Evolutionary conservation across 164 flowering plant species (phyloP).

Genomic region (Euptelea pleiosperma): DNA sequence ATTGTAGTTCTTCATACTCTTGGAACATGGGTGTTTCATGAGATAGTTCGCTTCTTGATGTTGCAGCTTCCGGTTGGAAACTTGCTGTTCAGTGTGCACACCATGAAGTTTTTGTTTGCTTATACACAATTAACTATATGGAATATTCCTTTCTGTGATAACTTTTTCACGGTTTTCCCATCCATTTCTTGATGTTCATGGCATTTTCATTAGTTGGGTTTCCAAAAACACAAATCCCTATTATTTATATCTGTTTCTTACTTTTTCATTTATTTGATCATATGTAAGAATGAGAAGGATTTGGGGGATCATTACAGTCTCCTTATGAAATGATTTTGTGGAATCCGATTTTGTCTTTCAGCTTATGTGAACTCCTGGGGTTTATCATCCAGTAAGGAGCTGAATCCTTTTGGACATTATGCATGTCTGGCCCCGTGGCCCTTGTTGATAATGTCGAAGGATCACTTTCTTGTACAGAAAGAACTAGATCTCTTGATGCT

Average conservation of each 20-base stretch:
- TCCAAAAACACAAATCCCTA: not conserved
- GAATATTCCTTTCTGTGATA: not conserved
- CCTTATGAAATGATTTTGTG: not conserved
- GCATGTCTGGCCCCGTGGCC: constrained; percentile 95
- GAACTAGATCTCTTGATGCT: constrained; percentile 60
- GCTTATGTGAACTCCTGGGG: constrained; percentile 19
- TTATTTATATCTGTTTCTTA: not conserved
- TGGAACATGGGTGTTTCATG: not conserved
- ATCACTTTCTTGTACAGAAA: constrained; percentile 42
- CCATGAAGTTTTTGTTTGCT: not conserved
- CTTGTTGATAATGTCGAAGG: constrained; percentile 39
- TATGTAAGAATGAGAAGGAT: constrained; percentile 15
- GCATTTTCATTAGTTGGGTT: not conserved
- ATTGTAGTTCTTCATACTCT: not conserved
- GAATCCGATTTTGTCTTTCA: not conserved
- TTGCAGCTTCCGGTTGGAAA: too few relatives aligned
- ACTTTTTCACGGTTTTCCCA: not conserved
- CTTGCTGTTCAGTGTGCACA: not conserved
- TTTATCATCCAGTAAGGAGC: constrained; percentile 19
- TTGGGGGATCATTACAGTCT: constrained; percentile 1
- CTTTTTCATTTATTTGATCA: constrained; percentile 5
- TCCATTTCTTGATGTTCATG: not conserved
- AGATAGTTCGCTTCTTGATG: not conserved
- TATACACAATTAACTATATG: too few relatives aligned
- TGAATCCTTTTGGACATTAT: constrained; percentile 43